Evolutionary conservation across 441 rosid genomes (phyloP), one percentile per base, ranked within the genome.

Genomic region (Eutrema salsugineum): DNA sequence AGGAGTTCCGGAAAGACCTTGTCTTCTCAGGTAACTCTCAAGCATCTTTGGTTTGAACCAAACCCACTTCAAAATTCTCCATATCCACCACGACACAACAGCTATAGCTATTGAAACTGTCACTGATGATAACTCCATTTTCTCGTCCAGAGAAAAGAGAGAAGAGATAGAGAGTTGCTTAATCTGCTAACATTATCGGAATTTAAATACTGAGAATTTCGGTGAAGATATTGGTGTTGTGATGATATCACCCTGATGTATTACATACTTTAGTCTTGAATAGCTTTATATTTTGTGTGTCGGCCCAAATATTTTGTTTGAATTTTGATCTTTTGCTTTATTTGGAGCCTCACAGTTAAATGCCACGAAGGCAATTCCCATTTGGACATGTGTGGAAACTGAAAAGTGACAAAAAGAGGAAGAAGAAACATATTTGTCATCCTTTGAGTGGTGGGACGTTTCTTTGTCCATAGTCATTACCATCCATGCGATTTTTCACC

Each of bases 211-310:
- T 33, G 12, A 56, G 28, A 56, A 11, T 17, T 2, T 17, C 1
- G 28, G 61, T 11, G 28, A 17, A 57, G 43, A 35, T 57, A 57
- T 33, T 16, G 0, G 4, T 56, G 28, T 5, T 15, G 28, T 35
- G 62, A 57, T 57, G 62, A 57, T 44, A 57, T 57, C 62, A 57
- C 43, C 42, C 61, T 56, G 61, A 56, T 56, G 43, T 56, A n/a
- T 10, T 56, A n/a, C n/a, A n/a, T n/a, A n/a, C n/a, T n/a, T n/a
- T n/a, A n/a, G n/a, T n/a, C n/a, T n/a, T n/a, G n/a, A 24, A 20
- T 20, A 20, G 1, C 22, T 27, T 24, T 12, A 3, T 27, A 50
- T 14, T 51, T 3, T 14, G 35, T n/a, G 8, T 28, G 19, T 53
- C 38, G 5, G 20, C 38, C 38, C 58, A 30, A 11, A 8, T 30